A percentile compares a stretch with the other conserved stretches of the same genome.
Conservation (phyloP, 75 land plant genomes). For the Adiantum capillusveneris region DNA sequence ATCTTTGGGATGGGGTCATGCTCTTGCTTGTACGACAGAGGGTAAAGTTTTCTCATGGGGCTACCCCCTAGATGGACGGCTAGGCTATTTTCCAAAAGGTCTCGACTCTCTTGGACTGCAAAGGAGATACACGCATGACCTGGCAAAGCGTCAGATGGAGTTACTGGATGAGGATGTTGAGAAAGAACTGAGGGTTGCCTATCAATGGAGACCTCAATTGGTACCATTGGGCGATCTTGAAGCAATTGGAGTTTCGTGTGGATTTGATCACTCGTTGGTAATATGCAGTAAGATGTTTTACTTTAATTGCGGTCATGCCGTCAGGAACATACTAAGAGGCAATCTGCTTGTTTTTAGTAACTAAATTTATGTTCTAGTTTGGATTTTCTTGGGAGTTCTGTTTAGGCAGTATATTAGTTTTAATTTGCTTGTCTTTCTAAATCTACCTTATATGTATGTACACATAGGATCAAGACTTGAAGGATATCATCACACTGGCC, state of each 20-base stretch:
- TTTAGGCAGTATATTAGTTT: too few relatives aligned
- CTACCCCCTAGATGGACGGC: conserved; percentile 66
- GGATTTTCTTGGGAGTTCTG: too few relatives aligned
- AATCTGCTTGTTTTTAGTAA: too few relatives aligned
- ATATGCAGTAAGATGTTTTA: conserved; percentile 46
- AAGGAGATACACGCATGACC: conserved; percentile 9
- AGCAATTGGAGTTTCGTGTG: conserved; percentile 74
- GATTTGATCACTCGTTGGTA: conserved; percentile 83
- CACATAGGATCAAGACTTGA: too few relatives aligned
- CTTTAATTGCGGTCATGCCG: too few relatives aligned
- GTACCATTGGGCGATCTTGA: conserved; percentile 28
- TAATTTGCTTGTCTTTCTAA: too few relatives aligned
- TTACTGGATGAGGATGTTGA: conserved; percentile 31
- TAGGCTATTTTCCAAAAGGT: conserved; percentile 35
- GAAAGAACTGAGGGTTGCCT: conserved; percentile 55
- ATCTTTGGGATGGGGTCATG: conserved; percentile 96
- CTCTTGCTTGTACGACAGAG: conserved; percentile 61
- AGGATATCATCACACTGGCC: too few relatives aligned
- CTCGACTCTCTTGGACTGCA: too few relatives aligned
- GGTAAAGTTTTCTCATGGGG: conserved; percentile 93
- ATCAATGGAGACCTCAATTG: conserved; percentile 64
- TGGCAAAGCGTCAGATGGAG: conserved; percentile 38
- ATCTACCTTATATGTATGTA: too few relatives aligned
- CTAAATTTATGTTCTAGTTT: too few relatives aligned
- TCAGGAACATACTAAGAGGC: too few relatives aligned